Conservation (phyloP, 2,329 filamentous ascomycete species). For the Diaporthe velutina region DNA sequence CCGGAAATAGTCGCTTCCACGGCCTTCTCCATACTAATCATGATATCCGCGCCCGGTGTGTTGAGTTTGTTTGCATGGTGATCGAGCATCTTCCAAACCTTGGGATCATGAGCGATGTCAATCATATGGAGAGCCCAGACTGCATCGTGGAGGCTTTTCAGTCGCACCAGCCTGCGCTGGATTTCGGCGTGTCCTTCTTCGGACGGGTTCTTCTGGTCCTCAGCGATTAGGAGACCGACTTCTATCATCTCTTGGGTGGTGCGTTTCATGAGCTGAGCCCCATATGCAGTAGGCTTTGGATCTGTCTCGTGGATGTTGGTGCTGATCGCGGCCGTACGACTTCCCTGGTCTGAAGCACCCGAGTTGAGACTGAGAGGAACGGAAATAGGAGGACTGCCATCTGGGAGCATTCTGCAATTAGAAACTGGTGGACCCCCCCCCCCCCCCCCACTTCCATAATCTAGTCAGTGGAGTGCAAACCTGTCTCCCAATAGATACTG, state of each 20-base stretch:
- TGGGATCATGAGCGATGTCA: neutral
- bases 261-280: neutral
- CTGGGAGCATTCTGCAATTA: no score
- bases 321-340: no score
- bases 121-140: slow-evolving; percentile 8
- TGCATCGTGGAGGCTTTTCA: neutral
- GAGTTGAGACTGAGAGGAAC: neutral
- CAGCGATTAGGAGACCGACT: neutral
- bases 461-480: neutral
- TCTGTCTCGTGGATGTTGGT: neutral
- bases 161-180: neutral
- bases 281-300: neutral
- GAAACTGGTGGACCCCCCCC: neutral
- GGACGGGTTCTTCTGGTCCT: neutral
- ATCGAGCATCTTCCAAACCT: neutral
- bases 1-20: neutral
- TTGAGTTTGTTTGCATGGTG: neutral
- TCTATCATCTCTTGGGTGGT: neutral
- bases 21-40: neutral
- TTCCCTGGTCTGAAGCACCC: no score
- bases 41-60: neutral
- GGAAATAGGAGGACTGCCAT: neutral
- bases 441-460: neutral
- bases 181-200: neutral
- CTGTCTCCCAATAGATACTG: neutral